Evolutionary conservation across 768 basidiomycete species (phyloP).

Genomic region (Leucosporidium yakuticum): DNA sequence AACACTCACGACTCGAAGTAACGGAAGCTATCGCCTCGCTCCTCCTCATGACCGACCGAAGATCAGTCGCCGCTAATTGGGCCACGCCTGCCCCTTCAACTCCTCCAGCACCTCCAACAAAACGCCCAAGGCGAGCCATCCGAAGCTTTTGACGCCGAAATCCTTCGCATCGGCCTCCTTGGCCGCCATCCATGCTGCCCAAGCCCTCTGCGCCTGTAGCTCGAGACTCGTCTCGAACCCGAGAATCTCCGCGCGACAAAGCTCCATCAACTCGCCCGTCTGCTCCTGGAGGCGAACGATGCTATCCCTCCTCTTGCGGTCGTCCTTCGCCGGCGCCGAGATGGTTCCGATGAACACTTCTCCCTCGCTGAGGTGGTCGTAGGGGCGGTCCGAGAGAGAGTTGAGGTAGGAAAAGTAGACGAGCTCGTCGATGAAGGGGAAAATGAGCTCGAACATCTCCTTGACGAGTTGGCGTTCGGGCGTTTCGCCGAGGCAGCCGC

Average conservation of each 20-base stretch:
- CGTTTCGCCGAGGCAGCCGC: background rate
- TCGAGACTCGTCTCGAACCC: background rate
- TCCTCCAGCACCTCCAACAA: background rate
- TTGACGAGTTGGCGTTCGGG: background rate
- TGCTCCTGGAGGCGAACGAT: constrained; percentile 1
- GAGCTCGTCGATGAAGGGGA: background rate
- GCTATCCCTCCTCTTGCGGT: background rate
- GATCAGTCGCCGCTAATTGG: too few species aligned
- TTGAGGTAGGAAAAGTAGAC: background rate
- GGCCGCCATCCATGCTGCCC: constrained; percentile 15
- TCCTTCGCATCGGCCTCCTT: background rate
- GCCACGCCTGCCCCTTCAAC: background rate
- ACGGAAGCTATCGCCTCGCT: too few species aligned
- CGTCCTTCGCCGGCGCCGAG: constrained; percentile 5
- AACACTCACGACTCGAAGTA: too few species aligned
- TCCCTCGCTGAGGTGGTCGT: constrained; percentile 14
- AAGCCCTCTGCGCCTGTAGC: background rate
- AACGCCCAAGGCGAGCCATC: constrained; percentile 5
- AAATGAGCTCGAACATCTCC: background rate
- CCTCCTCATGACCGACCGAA: too few species aligned
- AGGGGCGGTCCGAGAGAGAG: constrained; percentile 12
- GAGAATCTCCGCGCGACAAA: background rate
- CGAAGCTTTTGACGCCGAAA: constrained; percentile 19
- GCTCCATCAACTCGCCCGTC: constrained; percentile 3
- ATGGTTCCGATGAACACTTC: constrained; percentile 10